Conservation (phyloP, 176 grass and related monocot species). For the Echinochloa phyllopogon region DNA sequence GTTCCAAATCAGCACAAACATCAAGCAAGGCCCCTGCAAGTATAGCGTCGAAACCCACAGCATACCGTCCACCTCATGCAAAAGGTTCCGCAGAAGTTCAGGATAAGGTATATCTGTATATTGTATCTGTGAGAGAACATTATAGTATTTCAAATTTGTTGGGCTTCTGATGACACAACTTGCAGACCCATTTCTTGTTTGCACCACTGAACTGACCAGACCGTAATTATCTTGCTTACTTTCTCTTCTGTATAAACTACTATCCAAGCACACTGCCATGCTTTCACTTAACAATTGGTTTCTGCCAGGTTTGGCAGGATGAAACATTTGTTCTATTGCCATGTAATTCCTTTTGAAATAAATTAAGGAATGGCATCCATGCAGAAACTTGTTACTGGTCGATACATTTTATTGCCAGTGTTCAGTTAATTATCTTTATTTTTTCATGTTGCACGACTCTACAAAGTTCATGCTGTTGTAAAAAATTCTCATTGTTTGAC, state of each 20-base stretch:
- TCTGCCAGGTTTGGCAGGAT: not conserved
- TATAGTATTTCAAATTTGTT: slow-evolving; percentile 19
- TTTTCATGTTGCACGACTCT: not conserved
- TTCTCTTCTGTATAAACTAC: slow-evolving; percentile 6
- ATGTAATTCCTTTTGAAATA: not conserved
- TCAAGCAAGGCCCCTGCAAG: slow-evolving; percentile 60
- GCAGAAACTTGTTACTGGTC: not conserved
- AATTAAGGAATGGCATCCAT: not conserved
- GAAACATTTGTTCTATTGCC: not conserved
- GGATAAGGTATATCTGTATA: slow-evolving; percentile 69
- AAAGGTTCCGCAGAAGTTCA: slow-evolving; percentile 77
- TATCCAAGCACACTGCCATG: slow-evolving; percentile 9
- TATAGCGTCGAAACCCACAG: slow-evolving; percentile 62
- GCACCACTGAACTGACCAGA: not conserved
- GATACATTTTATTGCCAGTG: not conserved
- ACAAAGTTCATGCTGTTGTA: not conserved
- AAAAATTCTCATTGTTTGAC: not conserved
- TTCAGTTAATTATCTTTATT: not conserved
- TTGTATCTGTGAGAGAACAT: not conserved
- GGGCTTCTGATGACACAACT: slow-evolving; percentile 11
- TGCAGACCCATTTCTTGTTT: not conserved
- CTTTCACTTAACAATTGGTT: slow-evolving; percentile 3
- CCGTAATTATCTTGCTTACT: not conserved
- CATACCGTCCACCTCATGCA: slow-evolving; percentile 85
- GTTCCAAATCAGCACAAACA: slow-evolving; percentile 73